These are phyloP conservation scores for Fraxinus excelsior DNA, from an alignment of 257 asterid species.

Conservation along the genomic window DNA sequence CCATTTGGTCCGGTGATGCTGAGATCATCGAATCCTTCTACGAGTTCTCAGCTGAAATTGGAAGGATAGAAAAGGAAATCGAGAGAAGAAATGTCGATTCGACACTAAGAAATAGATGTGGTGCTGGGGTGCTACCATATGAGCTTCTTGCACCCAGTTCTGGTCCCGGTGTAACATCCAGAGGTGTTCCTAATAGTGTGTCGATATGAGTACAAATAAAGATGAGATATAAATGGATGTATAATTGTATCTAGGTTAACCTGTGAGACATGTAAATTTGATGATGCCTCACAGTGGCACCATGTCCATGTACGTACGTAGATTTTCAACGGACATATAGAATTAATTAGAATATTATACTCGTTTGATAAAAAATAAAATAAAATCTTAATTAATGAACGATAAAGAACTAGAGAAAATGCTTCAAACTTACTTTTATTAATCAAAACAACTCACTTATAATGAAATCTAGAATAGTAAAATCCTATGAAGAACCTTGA, in stretches of 20 bases:
- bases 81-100: constrained; percentile 59
- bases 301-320: neutral
- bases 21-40: constrained; percentile 60
- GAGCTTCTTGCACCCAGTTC: constrained; percentile 92
- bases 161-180: constrained; percentile 88
- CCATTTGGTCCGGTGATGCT: constrained; percentile 86
- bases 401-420: too few relatives aligned
- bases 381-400: too few relatives aligned
- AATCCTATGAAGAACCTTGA: too few relatives aligned
- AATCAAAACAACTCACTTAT: too few relatives aligned
- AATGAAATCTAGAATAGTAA: too few relatives aligned
- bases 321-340: too few relatives aligned
- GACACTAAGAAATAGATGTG: constrained; percentile 65
- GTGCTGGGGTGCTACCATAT: constrained; percentile 94
- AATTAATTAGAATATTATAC: too few relatives aligned
- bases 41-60: constrained; percentile 67
- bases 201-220: constrained; percentile 54
- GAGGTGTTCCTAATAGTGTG: constrained; percentile 96
- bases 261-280: neutral
- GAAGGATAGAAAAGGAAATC: constrained; percentile 73
- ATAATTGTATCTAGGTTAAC: neutral
- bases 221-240: neutral
- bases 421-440: too few relatives aligned
- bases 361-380: too few relatives aligned
- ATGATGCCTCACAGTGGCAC: neutral